Evolutionary conservation across 805 yeast species (phyloP).

Genomic region (Pichia nanzhaoensis): DNA sequence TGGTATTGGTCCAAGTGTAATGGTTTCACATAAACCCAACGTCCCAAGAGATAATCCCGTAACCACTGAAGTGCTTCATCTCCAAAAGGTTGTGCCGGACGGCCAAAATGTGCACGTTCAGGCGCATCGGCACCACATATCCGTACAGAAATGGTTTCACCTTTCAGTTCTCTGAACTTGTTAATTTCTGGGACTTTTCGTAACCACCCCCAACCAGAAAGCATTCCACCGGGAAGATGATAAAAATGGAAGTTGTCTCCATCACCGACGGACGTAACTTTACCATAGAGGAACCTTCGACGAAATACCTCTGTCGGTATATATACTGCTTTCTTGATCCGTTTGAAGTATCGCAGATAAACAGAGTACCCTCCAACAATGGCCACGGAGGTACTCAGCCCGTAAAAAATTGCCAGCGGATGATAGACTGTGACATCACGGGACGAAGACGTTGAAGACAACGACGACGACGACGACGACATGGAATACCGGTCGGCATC

Average conservation of each 20-base stretch:
- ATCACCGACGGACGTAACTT: conserved; percentile 87
- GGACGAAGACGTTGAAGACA: conserved; percentile 3
- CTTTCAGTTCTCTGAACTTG: conserved; percentile 39
- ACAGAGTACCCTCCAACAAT: conserved; percentile 37
- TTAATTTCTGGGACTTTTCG: conserved; percentile 56
- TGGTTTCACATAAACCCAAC: conserved; percentile 68
- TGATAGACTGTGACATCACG: conserved; percentile 20
- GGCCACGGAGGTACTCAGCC: conserved; percentile 26
- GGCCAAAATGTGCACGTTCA: conserved; percentile 90
- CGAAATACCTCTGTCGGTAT: conserved; percentile 45
- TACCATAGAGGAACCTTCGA: conserved; percentile 49
- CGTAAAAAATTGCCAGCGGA: conserved; percentile 27
- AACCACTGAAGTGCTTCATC: conserved; percentile 84
- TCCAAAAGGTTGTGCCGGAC: conserved; percentile 81
- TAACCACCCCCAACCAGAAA: conserved; percentile 93
- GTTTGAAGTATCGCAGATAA: conserved; percentile 40
- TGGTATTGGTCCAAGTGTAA: conserved; percentile 81
- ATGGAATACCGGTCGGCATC: too few relatives aligned
- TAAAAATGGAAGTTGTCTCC: conserved; percentile 91
- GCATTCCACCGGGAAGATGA: conserved; percentile 87
- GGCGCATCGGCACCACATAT: conserved; percentile 97
- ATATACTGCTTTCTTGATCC: conserved; percentile 42
- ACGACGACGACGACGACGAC: too few relatives aligned
- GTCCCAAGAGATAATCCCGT: conserved; percentile 54
- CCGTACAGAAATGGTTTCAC: conserved; percentile 71